phyloP scores from a whole-genome alignment of 495 filamentous ascomycete genomes.

The Penicillium antarcticum region DNA sequence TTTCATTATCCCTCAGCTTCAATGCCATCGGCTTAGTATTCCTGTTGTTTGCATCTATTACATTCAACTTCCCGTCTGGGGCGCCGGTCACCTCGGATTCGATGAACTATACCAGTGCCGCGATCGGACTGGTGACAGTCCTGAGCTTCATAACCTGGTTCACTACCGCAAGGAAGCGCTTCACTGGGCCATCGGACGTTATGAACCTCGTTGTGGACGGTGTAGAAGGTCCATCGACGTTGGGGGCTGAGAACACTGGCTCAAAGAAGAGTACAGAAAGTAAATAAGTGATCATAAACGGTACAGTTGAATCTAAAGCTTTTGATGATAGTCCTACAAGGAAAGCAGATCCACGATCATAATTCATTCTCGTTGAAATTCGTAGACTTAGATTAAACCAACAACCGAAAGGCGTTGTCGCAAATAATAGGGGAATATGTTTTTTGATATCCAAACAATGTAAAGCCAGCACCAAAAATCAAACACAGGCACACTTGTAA shows the following conservation, averaged over 20 bases:
- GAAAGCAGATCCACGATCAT: constrained; percentile 11
- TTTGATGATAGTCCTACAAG: background rate
- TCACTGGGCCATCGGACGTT: constrained; percentile 1
- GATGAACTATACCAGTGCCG: constrained; percentile 56
- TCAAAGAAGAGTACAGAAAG: too few species aligned
- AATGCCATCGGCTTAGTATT: constrained; percentile 48
- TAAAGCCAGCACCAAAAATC: constrained; percentile 7
- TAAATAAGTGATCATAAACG: too few species aligned
- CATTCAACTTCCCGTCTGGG: constrained; percentile 52
- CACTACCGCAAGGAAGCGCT: constrained; percentile 25
- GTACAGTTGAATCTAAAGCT: too few species aligned
- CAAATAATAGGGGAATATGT: constrained; percentile 22
- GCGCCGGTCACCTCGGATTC: constrained; percentile 44
- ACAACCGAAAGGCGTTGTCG: constrained; percentile 9
- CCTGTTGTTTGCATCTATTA: constrained; percentile 46
- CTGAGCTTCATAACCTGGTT: constrained; percentile 50
- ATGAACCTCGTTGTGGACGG: background rate
- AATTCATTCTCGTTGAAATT: constrained; percentile 28
- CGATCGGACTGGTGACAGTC: constrained; percentile 48
- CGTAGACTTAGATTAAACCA: constrained; percentile 15
- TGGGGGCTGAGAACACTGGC: background rate
- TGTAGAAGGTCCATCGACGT: background rate
- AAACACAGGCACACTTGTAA: constrained; percentile 9
- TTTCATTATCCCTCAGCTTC: constrained; percentile 33
- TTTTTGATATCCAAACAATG: constrained; percentile 12